Base-by-base conservation (phyloP, 495 filamentous ascomycete species). In the Cercophora samala region DNA sequence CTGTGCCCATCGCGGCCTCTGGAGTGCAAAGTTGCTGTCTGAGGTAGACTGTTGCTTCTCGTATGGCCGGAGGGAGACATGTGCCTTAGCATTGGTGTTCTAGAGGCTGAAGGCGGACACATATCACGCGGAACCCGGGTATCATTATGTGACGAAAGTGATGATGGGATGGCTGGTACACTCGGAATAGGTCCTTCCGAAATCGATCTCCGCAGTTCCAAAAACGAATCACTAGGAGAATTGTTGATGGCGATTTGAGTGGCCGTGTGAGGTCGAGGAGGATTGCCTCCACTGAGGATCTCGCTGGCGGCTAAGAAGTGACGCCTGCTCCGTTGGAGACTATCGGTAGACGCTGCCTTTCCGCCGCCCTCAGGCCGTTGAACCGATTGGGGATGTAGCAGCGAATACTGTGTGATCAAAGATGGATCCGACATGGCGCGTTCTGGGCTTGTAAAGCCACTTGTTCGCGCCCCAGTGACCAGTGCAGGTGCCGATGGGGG, bases 71-170 rank as follows among this genome's bases (percentile, higher is more conserved):
- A 66, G 8, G 69, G 68, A 5, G 74, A 61, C 54, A 64, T 68
- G 17, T 73, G 70, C n/a, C 75, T 72, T 19, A 76, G 64, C 70
- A 67, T 73, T 3, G 75, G 74, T 6, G 73, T 78, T 51, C 72
- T 74, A 9, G 76, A 78, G 24, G 76, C 71, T 0, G 75, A 77
- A 8, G 76, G 76, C 8, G 76, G 76, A 26, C 72, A 76, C 1
- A 51, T 64, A 52, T 76, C 72, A 0, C 72, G 67, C 1, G 61
- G 64, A 55, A 70, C 62, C 21, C 69, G 53, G 21, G 1, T 46
- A 0, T 70, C 73, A 1, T 66, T 53, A 22, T 37, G 70, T 1
- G 66, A 22, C 3, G 61, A 2, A 19, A 25, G 32, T 19, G 65
- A 1, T 5, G 55, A 21, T 3, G 64, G 22, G 8, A 66, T 22